A percentile compares a stretch with the other conserved stretches of the same genome.
Evolutionary conservation across 192 early-diverging fungal species (phyloP).

Genomic region (Gryganskiella cystojenkinii): DNA sequence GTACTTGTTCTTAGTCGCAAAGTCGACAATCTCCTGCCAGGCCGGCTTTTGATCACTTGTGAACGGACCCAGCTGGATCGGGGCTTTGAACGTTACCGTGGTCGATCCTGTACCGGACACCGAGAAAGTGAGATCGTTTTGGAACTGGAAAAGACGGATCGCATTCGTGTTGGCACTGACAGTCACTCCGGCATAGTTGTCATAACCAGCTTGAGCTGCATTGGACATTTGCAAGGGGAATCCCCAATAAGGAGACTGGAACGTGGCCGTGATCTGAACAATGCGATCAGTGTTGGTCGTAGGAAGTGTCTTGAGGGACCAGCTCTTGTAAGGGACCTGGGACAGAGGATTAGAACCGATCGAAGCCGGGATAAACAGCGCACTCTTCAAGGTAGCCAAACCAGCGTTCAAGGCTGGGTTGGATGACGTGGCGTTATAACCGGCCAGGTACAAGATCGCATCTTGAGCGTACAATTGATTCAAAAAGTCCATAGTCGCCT

Average conservation of each 20-base stretch:
- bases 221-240: background rate
- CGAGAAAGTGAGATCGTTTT: background rate
- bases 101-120: background rate
- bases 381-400: background rate
- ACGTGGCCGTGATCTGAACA: slow-evolving; percentile 5
- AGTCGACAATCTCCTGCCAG: slow-evolving; percentile 1
- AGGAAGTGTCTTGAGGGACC: slow-evolving; percentile 8
- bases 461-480: background rate
- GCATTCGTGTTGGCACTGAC: background rate
- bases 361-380: background rate
- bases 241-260: slow-evolving; percentile 9
- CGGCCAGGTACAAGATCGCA: background rate
- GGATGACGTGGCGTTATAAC: background rate
- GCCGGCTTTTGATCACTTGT: background rate
- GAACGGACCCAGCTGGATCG: background rate
- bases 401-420: slow-evolving; percentile 6
- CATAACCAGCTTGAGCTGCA: background rate
- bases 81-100: slow-evolving; percentile 3
- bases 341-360: background rate
- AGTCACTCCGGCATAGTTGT: background rate
- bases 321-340: slow-evolving; percentile 4
- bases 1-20: background rate
- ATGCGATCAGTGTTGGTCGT: slow-evolving; percentile 3
- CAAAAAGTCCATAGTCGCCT: background rate
- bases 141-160: background rate